phyloP scores from a whole-genome alignment of 169 alveolate species.

The Sarcocystis neurona region DNA sequence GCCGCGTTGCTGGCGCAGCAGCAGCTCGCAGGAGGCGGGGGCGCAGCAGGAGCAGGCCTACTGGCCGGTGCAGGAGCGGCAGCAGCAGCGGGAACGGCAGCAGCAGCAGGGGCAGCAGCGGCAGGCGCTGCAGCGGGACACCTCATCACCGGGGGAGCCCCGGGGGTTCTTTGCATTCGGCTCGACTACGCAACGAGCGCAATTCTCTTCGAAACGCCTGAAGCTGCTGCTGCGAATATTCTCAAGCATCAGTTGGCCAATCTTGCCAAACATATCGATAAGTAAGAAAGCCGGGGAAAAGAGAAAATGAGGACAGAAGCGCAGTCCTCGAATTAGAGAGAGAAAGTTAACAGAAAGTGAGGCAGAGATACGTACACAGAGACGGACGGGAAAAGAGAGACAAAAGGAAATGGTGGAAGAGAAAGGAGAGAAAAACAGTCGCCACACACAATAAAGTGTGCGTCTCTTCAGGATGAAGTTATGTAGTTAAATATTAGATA shows the following conservation, averaged over 20 bases:
- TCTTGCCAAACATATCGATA: conserved; percentile 13
- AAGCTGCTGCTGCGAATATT: background rate
- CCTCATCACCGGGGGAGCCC: too few relatives aligned
- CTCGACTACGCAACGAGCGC: conserved; percentile 26
- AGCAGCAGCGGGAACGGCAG: background rate
- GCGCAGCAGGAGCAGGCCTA: background rate
- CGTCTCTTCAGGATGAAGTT: too few relatives aligned
- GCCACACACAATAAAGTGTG: background rate
- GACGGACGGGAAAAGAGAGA: background rate
- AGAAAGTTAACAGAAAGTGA: background rate
- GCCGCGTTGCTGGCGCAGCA: background rate
- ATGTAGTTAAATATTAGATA: too few relatives aligned
- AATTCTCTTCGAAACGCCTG: conserved; percentile 15
- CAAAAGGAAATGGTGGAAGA: background rate
- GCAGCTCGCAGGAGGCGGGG: background rate
- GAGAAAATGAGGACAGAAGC: background rate
- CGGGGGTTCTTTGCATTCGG: background rate
- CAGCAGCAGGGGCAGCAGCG: background rate
- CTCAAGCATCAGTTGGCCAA: background rate
- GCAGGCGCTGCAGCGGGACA: background rate
- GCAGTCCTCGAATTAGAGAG: too few relatives aligned
- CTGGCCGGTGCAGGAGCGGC: background rate
- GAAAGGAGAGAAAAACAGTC: background rate
- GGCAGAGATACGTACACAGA: background rate
- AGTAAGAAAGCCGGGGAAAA: background rate